Evolutionary conservation across 495 filamentous ascomycete genomes (phyloP).

Genomic region (Monascus purpureus): DNA sequence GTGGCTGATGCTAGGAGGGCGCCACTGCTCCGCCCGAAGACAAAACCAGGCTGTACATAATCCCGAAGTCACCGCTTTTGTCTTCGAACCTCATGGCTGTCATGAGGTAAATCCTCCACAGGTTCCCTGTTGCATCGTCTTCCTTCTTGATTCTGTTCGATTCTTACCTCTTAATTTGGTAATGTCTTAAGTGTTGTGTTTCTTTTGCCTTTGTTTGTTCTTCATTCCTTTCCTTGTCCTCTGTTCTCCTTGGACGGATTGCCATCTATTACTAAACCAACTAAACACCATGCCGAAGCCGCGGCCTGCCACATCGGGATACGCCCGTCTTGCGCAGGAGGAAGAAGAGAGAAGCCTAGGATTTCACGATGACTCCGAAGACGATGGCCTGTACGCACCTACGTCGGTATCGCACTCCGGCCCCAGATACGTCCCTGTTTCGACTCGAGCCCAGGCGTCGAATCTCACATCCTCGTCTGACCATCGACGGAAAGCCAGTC

Average conservation of each 20-base stretch:
- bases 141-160: neutral
- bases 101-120: too few relatives aligned
- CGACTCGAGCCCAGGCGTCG: constrained; percentile 31
- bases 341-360: constrained; percentile 49
- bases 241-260: neutral
- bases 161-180: neutral
- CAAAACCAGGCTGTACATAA: too few relatives aligned
- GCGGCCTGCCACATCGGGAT: constrained; percentile 71
- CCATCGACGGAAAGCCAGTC: constrained; percentile 31
- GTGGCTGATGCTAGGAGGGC: too few relatives aligned
- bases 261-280: neutral
- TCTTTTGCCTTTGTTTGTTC: neutral
- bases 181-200: neutral
- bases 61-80: too few relatives aligned
- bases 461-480: constrained; percentile 23
- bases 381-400: constrained; percentile 42
- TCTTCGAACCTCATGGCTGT: too few relatives aligned
- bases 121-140: too few relatives aligned
- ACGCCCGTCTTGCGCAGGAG: constrained; percentile 82
- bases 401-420: constrained; percentile 45
- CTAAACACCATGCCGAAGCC: constrained; percentile 40
- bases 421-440: constrained; percentile 57
- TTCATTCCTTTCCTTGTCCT: neutral
- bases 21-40: too few relatives aligned
- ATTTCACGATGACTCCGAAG: constrained; percentile 57